These are phyloP conservation scores for Lumnitzera littorea DNA, from an alignment of 345 rosid species.

Conservation along the genomic window DNA sequence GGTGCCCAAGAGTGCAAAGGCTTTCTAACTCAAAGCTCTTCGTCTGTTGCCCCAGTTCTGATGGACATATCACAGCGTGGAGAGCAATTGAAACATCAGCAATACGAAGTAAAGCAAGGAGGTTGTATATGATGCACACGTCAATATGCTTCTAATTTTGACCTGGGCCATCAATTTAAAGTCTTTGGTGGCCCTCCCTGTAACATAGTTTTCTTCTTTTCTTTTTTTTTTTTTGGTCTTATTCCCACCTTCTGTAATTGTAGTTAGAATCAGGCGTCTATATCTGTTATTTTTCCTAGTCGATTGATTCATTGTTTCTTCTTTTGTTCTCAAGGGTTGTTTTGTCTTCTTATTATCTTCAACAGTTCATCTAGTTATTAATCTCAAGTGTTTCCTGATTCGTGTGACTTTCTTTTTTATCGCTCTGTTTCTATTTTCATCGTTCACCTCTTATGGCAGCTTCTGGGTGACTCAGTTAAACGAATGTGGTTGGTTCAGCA, in stretches of 20 bases:
- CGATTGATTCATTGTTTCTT: constrained; percentile 13
- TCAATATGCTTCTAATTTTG: constrained; percentile 6
- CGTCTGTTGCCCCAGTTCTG: constrained; percentile 14
- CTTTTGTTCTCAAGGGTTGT: background rate
- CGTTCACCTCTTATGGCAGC: too few relatives aligned
- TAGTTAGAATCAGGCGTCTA: constrained; percentile 4
- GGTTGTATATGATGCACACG: constrained; percentile 18
- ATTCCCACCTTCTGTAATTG: constrained; percentile 1
- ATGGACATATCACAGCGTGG: constrained; percentile 3
- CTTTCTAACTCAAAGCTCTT: constrained; percentile 22
- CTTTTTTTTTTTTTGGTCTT: too few relatives aligned
- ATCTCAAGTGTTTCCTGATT: too few relatives aligned
- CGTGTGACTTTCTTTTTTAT: too few relatives aligned
- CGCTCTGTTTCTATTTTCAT: too few relatives aligned
- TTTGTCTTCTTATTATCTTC: too few relatives aligned
- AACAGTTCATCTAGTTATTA: too few relatives aligned
- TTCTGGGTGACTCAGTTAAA: too few relatives aligned
- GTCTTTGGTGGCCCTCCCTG: constrained; percentile 10
- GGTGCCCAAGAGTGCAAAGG: constrained; percentile 51
- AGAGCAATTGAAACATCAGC: background rate
- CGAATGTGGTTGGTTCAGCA: too few relatives aligned
- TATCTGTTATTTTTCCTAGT: background rate
- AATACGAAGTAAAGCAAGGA: background rate
- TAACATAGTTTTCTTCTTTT: constrained; percentile 8
- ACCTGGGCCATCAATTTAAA: constrained; percentile 5